phyloP scores from a whole-genome alignment of 176 grass and related monocot species.

The Cenchrus americanus region DNA sequence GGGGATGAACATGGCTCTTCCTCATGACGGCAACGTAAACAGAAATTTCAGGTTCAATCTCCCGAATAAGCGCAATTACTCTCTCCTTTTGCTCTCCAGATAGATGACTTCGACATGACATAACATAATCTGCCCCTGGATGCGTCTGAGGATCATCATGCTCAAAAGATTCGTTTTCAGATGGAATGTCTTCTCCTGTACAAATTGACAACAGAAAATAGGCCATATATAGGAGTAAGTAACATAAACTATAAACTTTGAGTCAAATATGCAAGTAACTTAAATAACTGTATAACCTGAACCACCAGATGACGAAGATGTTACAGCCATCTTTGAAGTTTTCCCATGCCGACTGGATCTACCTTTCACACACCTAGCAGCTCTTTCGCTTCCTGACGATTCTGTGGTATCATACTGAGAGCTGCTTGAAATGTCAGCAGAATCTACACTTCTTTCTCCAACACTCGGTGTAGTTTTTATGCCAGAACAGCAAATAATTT shows the following conservation, averaged over 20 bases:
- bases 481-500: conserved; percentile 22
- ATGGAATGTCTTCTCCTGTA: conserved; percentile 22
- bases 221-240: not conserved
- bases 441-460: not conserved
- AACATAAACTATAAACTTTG: not conserved
- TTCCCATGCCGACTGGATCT: not conserved
- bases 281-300: conserved; percentile 14
- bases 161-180: not conserved
- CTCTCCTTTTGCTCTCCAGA: conserved; percentile 24
- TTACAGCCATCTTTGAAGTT: not conserved
- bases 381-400: conserved; percentile 1
- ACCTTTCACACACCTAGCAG: not conserved
- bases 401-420: not conserved
- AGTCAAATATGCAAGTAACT: not conserved
- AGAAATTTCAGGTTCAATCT: conserved; percentile 29
- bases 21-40: conserved; percentile 30
- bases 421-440: conserved; percentile 3
- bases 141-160: not conserved
- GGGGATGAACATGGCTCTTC: conserved; percentile 7
- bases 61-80: conserved; percentile 16
- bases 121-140: conserved; percentile 9
- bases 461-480: not conserved
- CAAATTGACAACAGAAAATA: not conserved
- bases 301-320: conserved; percentile 6
- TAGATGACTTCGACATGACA: not conserved